These are phyloP conservation scores for Diaporthe vexans DNA, from an alignment of 2,329 filamentous ascomycete species.

Conservation along the genomic window DNA sequence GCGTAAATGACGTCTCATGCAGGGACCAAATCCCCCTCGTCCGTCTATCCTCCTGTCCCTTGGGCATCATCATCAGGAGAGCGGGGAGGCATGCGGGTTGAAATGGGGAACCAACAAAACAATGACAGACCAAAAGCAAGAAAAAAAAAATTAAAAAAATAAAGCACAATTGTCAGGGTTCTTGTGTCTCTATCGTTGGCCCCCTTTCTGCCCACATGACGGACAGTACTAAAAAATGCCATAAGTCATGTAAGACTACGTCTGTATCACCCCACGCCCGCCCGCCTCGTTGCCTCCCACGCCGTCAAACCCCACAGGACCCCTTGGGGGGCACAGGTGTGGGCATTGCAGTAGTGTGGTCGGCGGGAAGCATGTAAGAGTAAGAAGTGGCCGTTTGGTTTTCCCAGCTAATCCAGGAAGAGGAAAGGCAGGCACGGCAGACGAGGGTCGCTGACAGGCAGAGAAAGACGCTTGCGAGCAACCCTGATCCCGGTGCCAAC, in stretches of 20 bases:
- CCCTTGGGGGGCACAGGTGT: constrained; percentile 8
- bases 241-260: constrained; percentile 2
- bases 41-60: neutral
- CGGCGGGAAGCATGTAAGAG: neutral
- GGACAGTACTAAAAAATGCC: neutral
- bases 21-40: neutral
- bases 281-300: neutral
- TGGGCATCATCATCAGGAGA: neutral
- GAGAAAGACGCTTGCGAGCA: constrained; percentile 12
- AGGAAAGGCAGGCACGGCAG: neutral
- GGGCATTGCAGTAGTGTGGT: neutral
- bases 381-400: neutral
- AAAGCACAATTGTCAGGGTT: neutral
- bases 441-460: constrained; percentile 11
- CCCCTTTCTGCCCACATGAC: neutral
- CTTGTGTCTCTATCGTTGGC: neutral
- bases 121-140: constrained; percentile 1
- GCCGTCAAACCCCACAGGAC: constrained; percentile 5
- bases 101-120: neutral
- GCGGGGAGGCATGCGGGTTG: neutral
- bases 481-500: constrained; percentile 17
- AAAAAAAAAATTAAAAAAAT: neutral
- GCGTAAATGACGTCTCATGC: constrained; percentile 19
- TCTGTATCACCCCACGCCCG: constrained; percentile 31
- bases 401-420: neutral